Base-by-base conservation (phyloP, 441 rosid genomes). In the Gossypium lobatum region DNA sequence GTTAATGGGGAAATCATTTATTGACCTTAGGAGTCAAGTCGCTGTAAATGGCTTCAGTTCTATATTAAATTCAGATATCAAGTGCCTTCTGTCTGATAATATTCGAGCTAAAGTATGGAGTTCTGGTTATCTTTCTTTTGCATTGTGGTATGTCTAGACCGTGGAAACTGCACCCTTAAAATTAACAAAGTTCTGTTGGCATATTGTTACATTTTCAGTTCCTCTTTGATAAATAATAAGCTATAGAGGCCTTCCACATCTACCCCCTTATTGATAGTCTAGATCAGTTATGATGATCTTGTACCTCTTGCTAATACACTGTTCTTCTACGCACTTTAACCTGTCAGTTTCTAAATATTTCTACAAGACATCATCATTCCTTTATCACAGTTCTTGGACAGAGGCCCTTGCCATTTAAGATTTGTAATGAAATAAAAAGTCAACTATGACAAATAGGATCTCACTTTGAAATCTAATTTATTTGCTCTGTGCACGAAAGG, bases 81-180 rank as follows among this genome's bases (percentile, higher is more conserved):
- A 73, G 71, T 81, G 78, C 79, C 78, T 89, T 54, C 72, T 89
- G 67, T 85, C 90, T 65, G 91, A 89, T 83, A 80, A 83, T 59
- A 68, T 80, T 13, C 80, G 81, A 72, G 89, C 88, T 69, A 89
- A 75, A 82, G 75, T 89, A 28, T 89, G 94, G 91, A 88, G 94
- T 78, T 86, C 79, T 58, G 85, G 88, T 73, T 77, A 79, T 64
- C 73, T 75, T 21, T 81, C 92, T 2, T 85, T 89, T 72, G 88
- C 90, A 34, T 74, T 86, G 68, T 88, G 94, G 94, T 89, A 85
- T 75, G 84, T 20, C 66, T 62, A 8, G 34, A 16, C 46, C 11
- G 9, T 50, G 59, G 26, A 65, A 50, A 25, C 59, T 67, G 58
- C 71, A 48, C 71, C 16, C 18, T 67, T 18, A 48, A 21, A n/a